phyloP scores from a whole-genome alignment of 2,329 filamentous ascomycete species.

The Mycosphaerella sp. region DNA sequence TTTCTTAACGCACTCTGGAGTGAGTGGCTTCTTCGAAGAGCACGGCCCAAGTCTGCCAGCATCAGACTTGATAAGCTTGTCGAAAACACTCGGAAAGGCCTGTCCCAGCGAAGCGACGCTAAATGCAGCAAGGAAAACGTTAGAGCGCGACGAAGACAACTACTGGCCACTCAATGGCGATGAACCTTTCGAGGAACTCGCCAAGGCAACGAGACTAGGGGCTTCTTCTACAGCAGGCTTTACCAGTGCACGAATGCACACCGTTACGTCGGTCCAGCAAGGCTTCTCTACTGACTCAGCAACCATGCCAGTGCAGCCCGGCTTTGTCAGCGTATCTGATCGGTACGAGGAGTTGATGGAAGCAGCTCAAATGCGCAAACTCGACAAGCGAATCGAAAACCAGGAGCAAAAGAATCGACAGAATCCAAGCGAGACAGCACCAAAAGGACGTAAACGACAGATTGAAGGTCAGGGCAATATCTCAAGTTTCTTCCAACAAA shows the following conservation, averaged over 20 bases:
- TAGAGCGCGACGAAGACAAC: conserved; percentile 60
- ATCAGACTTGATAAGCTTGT: conserved; percentile 57
- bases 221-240: conserved; percentile 9
- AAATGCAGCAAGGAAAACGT: conserved; percentile 41
- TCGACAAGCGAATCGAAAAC: conserved; percentile 25
- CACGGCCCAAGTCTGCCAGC: conserved; percentile 65
- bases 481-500: conserved; percentile 45
- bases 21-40: conserved; percentile 49
- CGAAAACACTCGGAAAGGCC: conserved; percentile 61
- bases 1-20: conserved; percentile 58
- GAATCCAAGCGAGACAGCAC: conserved; percentile 10
- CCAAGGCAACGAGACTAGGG: conserved; percentile 30
- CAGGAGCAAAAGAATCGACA: conserved; percentile 23
- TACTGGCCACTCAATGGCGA: conserved; percentile 60
- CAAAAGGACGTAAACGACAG: conserved; percentile 35
- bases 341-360: conserved; percentile 37
- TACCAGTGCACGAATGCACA: conserved; percentile 17
- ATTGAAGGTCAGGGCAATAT: conserved; percentile 47
- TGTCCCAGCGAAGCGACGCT: conserved; percentile 54
- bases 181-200: conserved; percentile 33
- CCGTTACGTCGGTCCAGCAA: conserved; percentile 25
- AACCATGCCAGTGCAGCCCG: conserved; percentile 23
- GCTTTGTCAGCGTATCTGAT: conserved; percentile 35
- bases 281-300: conserved; percentile 28
- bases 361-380: conserved; percentile 28